A percentile compares a stretch with the other conserved stretches of the same genome.
Conservation (phyloP, 345 rosid genomes). For the Euphorbia peplus region DNA sequence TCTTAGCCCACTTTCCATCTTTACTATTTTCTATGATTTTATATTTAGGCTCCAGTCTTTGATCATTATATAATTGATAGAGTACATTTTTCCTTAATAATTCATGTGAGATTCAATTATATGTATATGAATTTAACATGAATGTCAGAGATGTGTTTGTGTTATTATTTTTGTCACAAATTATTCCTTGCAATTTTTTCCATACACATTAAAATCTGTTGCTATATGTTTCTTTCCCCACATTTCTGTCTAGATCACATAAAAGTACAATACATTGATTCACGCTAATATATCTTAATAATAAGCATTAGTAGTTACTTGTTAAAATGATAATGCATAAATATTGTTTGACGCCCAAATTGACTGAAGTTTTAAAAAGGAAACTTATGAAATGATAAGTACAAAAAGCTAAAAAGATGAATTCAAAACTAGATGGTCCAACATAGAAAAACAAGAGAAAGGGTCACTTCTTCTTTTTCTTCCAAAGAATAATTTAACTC, state of each 20-base stretch:
- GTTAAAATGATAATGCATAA: neutral
- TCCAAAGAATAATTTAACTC: constrained; percentile 8
- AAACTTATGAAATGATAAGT: neutral
- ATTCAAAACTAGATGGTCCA: constrained; percentile 25
- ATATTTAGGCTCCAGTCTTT: no score
- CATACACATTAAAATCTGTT: no score
- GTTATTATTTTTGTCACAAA: neutral
- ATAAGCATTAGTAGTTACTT: constrained; percentile 3
- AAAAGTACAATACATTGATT: no score
- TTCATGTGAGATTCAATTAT: neutral
- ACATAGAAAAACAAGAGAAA: constrained; percentile 3
- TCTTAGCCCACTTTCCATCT: no score
- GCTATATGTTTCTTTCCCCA: no score
- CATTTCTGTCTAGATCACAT: no score
- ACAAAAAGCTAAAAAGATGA: neutral
- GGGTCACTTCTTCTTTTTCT: neutral
- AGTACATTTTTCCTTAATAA: no score
- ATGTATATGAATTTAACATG: neutral
- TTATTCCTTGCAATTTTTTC: neutral
- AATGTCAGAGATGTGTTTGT: neutral
- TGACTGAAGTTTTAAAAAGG: constrained; percentile 35
- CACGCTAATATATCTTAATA: no score
- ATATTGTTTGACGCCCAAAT: constrained; percentile 42
- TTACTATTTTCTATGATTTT: no score
- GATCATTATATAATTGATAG: no score